phyloP scores from a whole-genome alignment of 2,329 filamentous ascomycete genomes.

The Epichloe sp. region DNA sequence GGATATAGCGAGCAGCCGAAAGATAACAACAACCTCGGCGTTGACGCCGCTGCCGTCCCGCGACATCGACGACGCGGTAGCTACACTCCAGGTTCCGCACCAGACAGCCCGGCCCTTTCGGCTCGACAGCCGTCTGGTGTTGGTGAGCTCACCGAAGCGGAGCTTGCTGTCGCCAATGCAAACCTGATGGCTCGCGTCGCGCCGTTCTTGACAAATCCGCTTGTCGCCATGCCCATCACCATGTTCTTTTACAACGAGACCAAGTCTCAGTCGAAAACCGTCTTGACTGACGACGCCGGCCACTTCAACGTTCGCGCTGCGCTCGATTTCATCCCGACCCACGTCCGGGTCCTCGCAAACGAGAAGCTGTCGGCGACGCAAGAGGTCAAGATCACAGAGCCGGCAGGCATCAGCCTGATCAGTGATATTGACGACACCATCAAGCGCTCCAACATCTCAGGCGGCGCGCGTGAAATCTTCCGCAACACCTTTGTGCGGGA shows the following conservation, averaged over 20 bases:
- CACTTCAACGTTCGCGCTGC: conserved; percentile 75
- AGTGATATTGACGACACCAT: conserved; percentile 97
- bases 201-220: conserved; percentile 79
- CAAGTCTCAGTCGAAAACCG: conserved; percentile 69
- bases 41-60: conserved; percentile 12
- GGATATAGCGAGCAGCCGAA: conserved; percentile 58
- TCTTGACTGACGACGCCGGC: conserved; percentile 75
- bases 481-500: conserved; percentile 91
- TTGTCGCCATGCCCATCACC: conserved; percentile 66
- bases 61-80: conserved; percentile 18
- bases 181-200: conserved; percentile 78
- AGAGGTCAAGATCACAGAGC: conserved; percentile 62
- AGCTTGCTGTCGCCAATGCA: conserved; percentile 67
- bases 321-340: conserved; percentile 80
- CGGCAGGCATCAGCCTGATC: conserved; percentile 76
- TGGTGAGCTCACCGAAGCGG: conserved; percentile 57
- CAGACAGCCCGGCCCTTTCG: conserved; percentile 30
- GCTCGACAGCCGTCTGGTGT: conserved; percentile 22
- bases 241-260: conserved; percentile 89
- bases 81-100: conserved; percentile 25
- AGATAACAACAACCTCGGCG: conserved; percentile 25
- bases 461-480: conserved; percentile 86
- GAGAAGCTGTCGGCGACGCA: conserved; percentile 74
- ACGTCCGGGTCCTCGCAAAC: conserved; percentile 75
- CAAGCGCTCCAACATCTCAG: conserved; percentile 83